phyloP scores from a whole-genome alignment of 352 stramenopile genomes.

The Peronospora farinosa region DNA sequence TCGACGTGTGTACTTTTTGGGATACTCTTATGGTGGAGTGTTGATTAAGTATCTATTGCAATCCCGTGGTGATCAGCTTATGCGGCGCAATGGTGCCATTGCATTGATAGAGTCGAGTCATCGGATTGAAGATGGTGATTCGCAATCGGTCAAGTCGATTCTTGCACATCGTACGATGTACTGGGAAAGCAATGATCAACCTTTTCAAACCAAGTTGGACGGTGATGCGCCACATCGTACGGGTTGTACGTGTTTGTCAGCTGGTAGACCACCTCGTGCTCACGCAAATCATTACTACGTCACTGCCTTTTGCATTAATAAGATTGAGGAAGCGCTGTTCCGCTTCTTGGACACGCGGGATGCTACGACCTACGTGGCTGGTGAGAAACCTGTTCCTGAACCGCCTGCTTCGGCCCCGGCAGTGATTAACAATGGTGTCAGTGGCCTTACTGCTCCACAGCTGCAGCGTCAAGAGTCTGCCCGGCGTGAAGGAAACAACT shows the following conservation, averaged over 20 bases:
- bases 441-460: slow-evolving; percentile 12
- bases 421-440: slow-evolving; percentile 19
- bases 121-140: slow-evolving; percentile 80
- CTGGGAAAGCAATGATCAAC: slow-evolving; percentile 80
- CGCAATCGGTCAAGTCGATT: slow-evolving; percentile 82
- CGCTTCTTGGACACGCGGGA: slow-evolving; percentile 76
- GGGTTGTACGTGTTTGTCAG: slow-evolving; percentile 77
- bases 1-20: slow-evolving; percentile 77
- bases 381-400: slow-evolving; percentile 59
- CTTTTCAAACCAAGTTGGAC: slow-evolving; percentile 71
- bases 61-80: slow-evolving; percentile 78
- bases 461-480: slow-evolving; percentile 53
- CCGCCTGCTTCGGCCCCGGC: slow-evolving; percentile 49
- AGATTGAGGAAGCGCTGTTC: slow-evolving; percentile 82
- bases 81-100: slow-evolving; percentile 81
- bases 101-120: slow-evolving; percentile 84
- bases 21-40: slow-evolving; percentile 85
- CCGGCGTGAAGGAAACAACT: slow-evolving; percentile 47
- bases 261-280: slow-evolving; percentile 51
- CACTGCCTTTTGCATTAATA: slow-evolving; percentile 83
- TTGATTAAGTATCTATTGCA: slow-evolving; percentile 87
- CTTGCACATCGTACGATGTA: slow-evolving; percentile 86
- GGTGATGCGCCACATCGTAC: slow-evolving; percentile 78
- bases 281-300: slow-evolving; percentile 87
- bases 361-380: slow-evolving; percentile 70